Evolutionary conservation across 177 flowering plant genomes (phyloP).

Genomic region (Vitis hybrid): DNA sequence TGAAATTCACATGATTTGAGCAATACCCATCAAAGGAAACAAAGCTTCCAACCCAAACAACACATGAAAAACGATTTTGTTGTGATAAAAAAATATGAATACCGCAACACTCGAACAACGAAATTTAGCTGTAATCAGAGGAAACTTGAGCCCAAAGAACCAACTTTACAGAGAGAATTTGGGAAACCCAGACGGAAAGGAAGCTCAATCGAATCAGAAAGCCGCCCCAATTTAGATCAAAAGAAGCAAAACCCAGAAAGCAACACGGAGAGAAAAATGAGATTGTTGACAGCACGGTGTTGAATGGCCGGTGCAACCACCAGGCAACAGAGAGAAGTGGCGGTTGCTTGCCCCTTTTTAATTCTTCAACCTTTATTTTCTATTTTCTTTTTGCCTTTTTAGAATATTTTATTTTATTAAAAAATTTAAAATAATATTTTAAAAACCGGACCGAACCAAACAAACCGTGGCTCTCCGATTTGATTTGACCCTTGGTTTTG

Average conservation of each 20-base stretch:
- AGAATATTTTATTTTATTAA: background rate
- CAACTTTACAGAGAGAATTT: background rate
- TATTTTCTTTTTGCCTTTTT: background rate
- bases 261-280: background rate
- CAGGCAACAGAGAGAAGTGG: constrained; percentile 7
- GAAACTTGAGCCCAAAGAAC: no score
- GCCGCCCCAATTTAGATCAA: background rate
- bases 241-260: background rate
- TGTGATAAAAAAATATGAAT: background rate
- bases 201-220: background rate
- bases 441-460: no score
- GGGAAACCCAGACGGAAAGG: background rate
- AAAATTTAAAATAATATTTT: no score
- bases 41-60: background rate
- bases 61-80: background rate
- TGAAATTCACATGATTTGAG: background rate
- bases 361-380: background rate
- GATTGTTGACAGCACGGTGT: constrained; percentile 14
- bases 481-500: no score
- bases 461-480: accelerated
- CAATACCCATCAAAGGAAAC: background rate
- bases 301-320: constrained; percentile 18
- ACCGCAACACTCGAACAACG: no score
- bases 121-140: no score
- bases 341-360: constrained; percentile 11